Conservation (phyloP, 305 asterid genomes). For the Rubia balearica region DNA sequence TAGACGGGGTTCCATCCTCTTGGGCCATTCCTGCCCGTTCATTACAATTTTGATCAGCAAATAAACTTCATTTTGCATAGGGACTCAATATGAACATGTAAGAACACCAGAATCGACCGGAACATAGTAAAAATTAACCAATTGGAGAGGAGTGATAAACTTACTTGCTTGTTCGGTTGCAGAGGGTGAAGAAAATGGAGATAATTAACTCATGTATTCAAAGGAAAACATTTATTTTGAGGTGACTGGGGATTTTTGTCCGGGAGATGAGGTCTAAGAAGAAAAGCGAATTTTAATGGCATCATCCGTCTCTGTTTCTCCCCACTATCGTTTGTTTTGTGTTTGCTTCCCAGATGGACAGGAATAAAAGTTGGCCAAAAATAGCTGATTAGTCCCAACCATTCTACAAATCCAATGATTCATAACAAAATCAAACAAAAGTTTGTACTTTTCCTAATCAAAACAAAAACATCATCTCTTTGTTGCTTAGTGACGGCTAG, state of each 20-base stretch:
- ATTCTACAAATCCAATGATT: slow-evolving; percentile 7
- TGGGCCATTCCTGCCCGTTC: slow-evolving; percentile 15
- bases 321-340: slow-evolving; percentile 1
- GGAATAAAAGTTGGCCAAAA: slow-evolving; percentile 20
- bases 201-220: background rate
- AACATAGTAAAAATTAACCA: too few relatives aligned
- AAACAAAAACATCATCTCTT: background rate
- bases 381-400: slow-evolving; percentile 1
- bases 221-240: background rate
- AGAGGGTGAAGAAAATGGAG: too few relatives aligned
- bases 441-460: background rate
- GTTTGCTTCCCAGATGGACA: slow-evolving; percentile 8
- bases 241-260: background rate
- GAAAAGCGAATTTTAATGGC: slow-evolving; percentile 9
- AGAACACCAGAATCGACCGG: background rate
- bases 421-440: background rate
- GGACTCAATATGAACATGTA: background rate
- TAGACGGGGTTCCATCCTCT: slow-evolving; percentile 34
- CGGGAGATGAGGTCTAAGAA: slow-evolving; percentile 8
- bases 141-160: background rate
- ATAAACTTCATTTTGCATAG: too few relatives aligned
- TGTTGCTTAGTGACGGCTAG: slow-evolving; percentile 6
- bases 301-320: slow-evolving; percentile 7
- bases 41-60: background rate
- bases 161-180: slow-evolving; percentile 12